phyloP scores from a whole-genome alignment of 192 early-diverging fungal species.

The Coemansia sp. region DNA sequence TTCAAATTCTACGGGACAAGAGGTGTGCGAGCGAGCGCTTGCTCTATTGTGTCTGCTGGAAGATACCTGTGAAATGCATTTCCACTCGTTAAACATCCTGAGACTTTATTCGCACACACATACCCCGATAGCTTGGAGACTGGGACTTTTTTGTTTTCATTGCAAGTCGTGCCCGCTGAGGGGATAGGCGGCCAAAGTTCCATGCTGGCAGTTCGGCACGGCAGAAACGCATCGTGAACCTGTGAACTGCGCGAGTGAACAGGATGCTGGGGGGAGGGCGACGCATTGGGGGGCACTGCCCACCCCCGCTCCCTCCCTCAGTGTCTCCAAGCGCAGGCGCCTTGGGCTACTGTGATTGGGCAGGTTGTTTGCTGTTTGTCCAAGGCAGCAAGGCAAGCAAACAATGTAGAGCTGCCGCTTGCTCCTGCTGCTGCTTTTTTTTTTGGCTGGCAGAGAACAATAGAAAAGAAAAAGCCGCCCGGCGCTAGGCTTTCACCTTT shows the following conservation, averaged over 20 bases:
- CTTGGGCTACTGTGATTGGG: conserved; percentile 26
- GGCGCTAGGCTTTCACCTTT: neutral
- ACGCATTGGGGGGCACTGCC: neutral
- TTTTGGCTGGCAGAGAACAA: neutral
- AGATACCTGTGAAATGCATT: neutral
- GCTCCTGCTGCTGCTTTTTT: neutral
- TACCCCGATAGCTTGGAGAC: neutral
- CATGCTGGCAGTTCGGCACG: neutral
- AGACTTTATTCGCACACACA: too few species aligned
- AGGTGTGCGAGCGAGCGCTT: neutral
- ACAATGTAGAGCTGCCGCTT: conserved; percentile 39
- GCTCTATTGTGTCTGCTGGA: neutral
- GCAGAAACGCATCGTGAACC: neutral
- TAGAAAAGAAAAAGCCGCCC: neutral
- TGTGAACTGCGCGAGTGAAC: conserved; percentile 10
- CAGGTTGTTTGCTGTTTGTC: conserved; percentile 28
- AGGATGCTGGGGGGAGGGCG: conserved; percentile 6
- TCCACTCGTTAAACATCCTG: neutral
- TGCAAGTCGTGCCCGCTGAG: neutral
- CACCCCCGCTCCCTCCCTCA: conserved; percentile 3
- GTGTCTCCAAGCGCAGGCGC: neutral
- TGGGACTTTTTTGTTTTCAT: neutral
- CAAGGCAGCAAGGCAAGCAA: conserved; percentile 9
- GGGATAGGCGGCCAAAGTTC: neutral
- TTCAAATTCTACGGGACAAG: neutral